A percentile compares a stretch with the other conserved stretches of the same genome.
phyloP scores from a whole-genome alignment of 768 basidiomycete genomes.

The Auriscalpium orientale region DNA sequence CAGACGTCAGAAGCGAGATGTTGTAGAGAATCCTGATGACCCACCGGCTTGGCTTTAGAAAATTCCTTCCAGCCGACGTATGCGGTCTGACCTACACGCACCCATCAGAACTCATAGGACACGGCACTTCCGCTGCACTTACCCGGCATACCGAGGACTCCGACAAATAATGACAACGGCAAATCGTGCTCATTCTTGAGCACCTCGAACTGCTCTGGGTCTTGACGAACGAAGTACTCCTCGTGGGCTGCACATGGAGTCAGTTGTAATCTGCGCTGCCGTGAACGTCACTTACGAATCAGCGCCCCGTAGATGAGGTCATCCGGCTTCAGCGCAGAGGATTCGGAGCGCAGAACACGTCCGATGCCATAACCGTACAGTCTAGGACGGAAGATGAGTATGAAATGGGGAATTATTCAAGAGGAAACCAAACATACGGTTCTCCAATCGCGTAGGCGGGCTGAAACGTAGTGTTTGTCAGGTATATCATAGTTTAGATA shows the following conservation, averaged over 20 bases:
- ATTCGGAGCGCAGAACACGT: conserved; percentile 37
- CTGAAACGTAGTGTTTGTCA: neutral
- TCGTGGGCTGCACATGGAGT: conserved; percentile 26
- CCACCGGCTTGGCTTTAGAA: conserved; percentile 33
- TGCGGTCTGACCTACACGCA: conserved; percentile 24
- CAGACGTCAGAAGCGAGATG: neutral
- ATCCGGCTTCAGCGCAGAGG: conserved; percentile 26
- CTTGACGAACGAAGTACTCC: conserved; percentile 30
- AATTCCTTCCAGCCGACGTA: conserved; percentile 36
- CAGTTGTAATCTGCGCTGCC: conserved; percentile 8
- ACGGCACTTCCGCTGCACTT: neutral
- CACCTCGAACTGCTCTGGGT: conserved; percentile 18
- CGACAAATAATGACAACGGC: conserved; percentile 42
- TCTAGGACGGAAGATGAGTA: neutral
- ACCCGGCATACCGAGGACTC: conserved; percentile 40
- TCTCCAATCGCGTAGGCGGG: conserved; percentile 19
- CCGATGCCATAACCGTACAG: conserved; percentile 29
- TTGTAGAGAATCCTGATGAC: neutral
- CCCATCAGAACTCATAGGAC: too few relatives aligned
- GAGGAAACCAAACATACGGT: conserved; percentile 16
- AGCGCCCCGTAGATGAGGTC: conserved; percentile 27
- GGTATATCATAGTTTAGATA: neutral
- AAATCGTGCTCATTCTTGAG: conserved; percentile 36
- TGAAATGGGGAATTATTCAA: neutral
- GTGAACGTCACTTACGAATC: too few relatives aligned